These are phyloP conservation scores for Diaporthe citriasiana DNA, from an alignment of 2,329 filamentous ascomycete species.

Conservation along the genomic window DNA sequence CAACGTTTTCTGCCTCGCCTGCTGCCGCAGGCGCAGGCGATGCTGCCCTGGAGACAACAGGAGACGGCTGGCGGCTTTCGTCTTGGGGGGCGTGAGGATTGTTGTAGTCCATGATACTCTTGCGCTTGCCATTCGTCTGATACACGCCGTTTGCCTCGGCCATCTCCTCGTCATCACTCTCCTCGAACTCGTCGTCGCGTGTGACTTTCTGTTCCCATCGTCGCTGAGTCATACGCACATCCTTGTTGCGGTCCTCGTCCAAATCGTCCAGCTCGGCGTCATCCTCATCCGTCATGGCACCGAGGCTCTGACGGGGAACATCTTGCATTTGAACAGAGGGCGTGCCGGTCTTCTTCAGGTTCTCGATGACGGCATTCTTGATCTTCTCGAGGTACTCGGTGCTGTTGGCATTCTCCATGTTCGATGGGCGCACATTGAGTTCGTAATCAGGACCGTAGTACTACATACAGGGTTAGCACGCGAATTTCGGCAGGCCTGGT, in stretches of 20 bases:
- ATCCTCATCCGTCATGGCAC: slow-evolving; percentile 74
- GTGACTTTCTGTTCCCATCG: slow-evolving; percentile 84
- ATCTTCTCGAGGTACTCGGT: slow-evolving; percentile 86
- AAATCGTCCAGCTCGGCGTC: slow-evolving; percentile 76
- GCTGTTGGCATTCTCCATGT: slow-evolving; percentile 93
- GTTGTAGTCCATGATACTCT: slow-evolving; percentile 66
- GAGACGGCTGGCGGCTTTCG: slow-evolving; percentile 41
- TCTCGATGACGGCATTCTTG: slow-evolving; percentile 85
- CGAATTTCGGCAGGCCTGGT: neutral
- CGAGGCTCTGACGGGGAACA: slow-evolving; percentile 72
- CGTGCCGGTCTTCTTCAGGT: slow-evolving; percentile 86
- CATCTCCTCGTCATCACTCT: slow-evolving; percentile 92
- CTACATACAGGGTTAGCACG: slow-evolving; percentile 58
- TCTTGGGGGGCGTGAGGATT: slow-evolving; percentile 62
- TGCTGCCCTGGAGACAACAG: slow-evolving; percentile 41
- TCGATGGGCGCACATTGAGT: slow-evolving; percentile 88
- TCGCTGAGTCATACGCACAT: slow-evolving; percentile 84
- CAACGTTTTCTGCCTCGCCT: slow-evolving; percentile 2
- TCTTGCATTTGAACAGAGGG: slow-evolving; percentile 95
- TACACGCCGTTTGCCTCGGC: slow-evolving; percentile 79
- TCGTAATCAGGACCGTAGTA: slow-evolving; percentile 94
- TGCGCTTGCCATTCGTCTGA: slow-evolving; percentile 61
- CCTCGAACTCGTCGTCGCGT: slow-evolving; percentile 85
- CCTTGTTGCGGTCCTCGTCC: slow-evolving; percentile 89
- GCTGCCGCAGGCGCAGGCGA: slow-evolving; percentile 36